A percentile compares a stretch with the other conserved stretches of the same genome.
Conservation (phyloP, 2,329 filamentous ascomycete genomes). For the Nigrospora osmanthi region DNA sequence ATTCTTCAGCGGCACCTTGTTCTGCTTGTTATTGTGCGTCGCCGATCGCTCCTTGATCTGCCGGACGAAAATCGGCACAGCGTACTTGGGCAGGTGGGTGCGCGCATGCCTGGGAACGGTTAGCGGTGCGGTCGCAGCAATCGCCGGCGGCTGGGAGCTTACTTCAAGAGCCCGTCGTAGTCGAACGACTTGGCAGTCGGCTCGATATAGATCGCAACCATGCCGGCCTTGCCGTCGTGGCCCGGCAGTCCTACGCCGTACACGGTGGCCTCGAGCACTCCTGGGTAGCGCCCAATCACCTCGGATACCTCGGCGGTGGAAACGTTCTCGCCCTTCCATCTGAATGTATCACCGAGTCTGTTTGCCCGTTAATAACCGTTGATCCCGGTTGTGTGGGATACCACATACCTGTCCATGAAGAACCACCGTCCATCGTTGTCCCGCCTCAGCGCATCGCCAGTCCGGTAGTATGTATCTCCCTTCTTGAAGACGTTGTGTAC, state of each 20-base stretch:
- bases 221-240: conserved; percentile 63
- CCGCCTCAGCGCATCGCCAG: conserved; percentile 57
- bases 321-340: conserved; percentile 67
- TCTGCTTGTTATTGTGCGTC: conserved; percentile 74
- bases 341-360: conserved; percentile 63
- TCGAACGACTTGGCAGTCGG: conserved; percentile 44
- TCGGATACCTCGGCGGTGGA: conserved; percentile 61
- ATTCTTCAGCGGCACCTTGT: conserved; percentile 62
- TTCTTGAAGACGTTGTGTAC: conserved; percentile 55
- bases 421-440: conserved; percentile 59
- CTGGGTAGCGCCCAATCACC: conserved; percentile 49
- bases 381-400: conserved; percentile 18
- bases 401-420: conserved; percentile 50
- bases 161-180: conserved; percentile 50
- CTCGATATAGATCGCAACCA: conserved; percentile 51
- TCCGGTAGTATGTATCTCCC: conserved; percentile 62
- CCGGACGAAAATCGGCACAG: conserved; percentile 66
- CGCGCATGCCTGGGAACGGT: conserved; percentile 36
- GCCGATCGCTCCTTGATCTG: conserved; percentile 50
- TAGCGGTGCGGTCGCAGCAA: too few relatives aligned
- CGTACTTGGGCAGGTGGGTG: conserved; percentile 60
- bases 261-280: conserved; percentile 59
- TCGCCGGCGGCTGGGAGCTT: conserved; percentile 2
- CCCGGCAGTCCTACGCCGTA: conserved; percentile 60
- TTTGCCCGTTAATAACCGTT: background rate